Base-by-base conservation (phyloP, 1,284 basidiomycete genomes). In the Trametes versicolor region DNA sequence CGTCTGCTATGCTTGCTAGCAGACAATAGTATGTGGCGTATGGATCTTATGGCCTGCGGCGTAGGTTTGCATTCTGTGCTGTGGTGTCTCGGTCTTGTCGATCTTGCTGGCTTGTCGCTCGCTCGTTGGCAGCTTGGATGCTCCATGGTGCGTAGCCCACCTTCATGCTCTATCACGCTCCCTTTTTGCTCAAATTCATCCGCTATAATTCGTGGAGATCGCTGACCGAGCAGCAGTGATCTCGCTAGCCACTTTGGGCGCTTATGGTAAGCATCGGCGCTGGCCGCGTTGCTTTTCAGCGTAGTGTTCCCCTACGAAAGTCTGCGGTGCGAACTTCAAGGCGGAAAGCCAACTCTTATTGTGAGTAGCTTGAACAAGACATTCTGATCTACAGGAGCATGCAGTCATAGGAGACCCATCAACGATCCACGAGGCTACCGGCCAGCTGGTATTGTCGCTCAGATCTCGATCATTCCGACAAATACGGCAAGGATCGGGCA, bases 381-480 rank as follows among this genome's bases (percentile, higher is more conserved):
- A 25, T 47, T 63, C 63, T 63, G 64, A 65, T 63, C 34, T 41
- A 17, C 43, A 25, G 37, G 32, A 32, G 63, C 25, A 34, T 41
- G 54, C 57, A 47, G 58, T 60, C 51, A 47, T 51, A 37, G 50
- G 55, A 25, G 47, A 23, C 5, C 32, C 34, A 60, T 59, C 57
- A 62, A 34, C 37, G 27, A 29, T 58, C 50, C 67, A 69, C 62
- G 67, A 69, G 64, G 67, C 67, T 69, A 69, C 64, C 50, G 58
- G 39, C 50, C 60, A 25, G 43, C 36, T 64, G 65, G 67, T 69
- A 58, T 69, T 50, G 32, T 48, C 57, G n/a, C 12, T 12, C 47
- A n/a, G 45, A 65, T 65, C 60, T 50, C 49, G 62, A 60, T 64
- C 53, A 39, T 37, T 36, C 47, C 41, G 54, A 41, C 61, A 36